phyloP scores from a whole-genome alignment of 2,329 filamentous ascomycete species.

The Rhynchosporium agropyri region DNA sequence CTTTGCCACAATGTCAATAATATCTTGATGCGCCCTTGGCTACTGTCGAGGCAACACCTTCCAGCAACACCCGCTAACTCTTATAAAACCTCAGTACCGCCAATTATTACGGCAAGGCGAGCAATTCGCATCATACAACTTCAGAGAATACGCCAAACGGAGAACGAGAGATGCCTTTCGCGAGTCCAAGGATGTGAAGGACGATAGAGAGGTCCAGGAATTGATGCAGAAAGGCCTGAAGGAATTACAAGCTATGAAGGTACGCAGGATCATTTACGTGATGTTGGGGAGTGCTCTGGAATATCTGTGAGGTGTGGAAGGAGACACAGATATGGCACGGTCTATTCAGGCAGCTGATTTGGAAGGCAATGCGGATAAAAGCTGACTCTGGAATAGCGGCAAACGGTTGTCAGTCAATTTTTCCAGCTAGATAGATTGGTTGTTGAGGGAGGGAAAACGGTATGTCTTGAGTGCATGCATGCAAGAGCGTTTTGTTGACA shows the following conservation, averaged over 20 bases:
- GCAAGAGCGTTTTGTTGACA: conserved; percentile 23
- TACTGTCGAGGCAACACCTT: conserved; percentile 1
- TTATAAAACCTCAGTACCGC: conserved; percentile 68
- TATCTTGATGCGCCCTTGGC: background rate
- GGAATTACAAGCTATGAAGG: conserved; percentile 89
- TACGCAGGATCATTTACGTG: conserved; percentile 48
- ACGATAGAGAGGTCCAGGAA: conserved; percentile 80
- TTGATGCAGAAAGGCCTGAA: conserved; percentile 85
- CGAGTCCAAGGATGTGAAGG: conserved; percentile 73
- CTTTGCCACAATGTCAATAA: conserved; percentile 14
- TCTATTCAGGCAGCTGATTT: conserved; percentile 17
- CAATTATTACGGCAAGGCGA: conserved; percentile 83
- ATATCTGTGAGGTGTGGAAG: background rate
- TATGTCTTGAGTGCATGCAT: conserved; percentile 47
- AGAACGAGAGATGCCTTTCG: conserved; percentile 89
- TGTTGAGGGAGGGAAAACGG: conserved; percentile 82
- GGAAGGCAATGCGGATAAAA: background rate
- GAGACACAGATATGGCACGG: conserved; percentile 16
- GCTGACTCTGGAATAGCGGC: conserved; percentile 63
- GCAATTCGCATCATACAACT: conserved; percentile 95
- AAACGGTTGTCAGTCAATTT: conserved; percentile 94
- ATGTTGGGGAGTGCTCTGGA: background rate
- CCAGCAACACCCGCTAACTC: conserved; percentile 19
- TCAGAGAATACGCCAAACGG: conserved; percentile 92
- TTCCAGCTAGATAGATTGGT: conserved; percentile 91